These are phyloP conservation scores for Phytophthora fragariae DNA, from an alignment of 352 stramenopile genomes.

Conservation along the genomic window DNA sequence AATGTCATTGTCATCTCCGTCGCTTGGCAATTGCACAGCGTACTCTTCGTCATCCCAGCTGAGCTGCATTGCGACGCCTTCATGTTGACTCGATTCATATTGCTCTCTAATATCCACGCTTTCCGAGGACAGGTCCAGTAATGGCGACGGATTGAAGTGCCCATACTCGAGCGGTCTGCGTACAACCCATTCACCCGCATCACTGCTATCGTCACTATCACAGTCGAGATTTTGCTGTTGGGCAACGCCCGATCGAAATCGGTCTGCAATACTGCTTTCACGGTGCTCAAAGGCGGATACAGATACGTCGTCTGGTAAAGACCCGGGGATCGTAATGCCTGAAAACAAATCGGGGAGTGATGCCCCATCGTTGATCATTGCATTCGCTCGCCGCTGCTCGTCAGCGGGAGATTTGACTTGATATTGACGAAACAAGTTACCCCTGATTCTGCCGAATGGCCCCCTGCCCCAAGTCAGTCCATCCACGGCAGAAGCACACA, in stretches of 20 bases:
- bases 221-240: slow-evolving; percentile 31
- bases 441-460: slow-evolving; percentile 67
- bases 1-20: slow-evolving; percentile 29
- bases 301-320: slow-evolving; percentile 4
- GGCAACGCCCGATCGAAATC: slow-evolving; percentile 10
- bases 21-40: slow-evolving; percentile 28
- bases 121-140: slow-evolving; percentile 33
- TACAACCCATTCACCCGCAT: slow-evolving; percentile 30
- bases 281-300: slow-evolving; percentile 1
- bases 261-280: slow-evolving; percentile 13
- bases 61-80: slow-evolving; percentile 23
- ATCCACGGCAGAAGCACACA: slow-evolving; percentile 66
- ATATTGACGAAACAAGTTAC: slow-evolving; percentile 83
- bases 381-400: slow-evolving; percentile 9
- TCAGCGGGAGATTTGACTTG: slow-evolving; percentile 66
- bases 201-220: slow-evolving; percentile 42
- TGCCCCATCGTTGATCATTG: slow-evolving; percentile 10
- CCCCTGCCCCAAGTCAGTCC: slow-evolving; percentile 77
- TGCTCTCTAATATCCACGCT: slow-evolving; percentile 46
- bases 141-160: slow-evolving; percentile 25
- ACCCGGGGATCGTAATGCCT: background rate
- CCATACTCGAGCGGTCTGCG: slow-evolving; percentile 29
- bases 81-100: slow-evolving; percentile 17
- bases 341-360: slow-evolving; percentile 28
- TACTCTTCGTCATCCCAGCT: slow-evolving; percentile 29